phyloP scores from a whole-genome alignment of 139 green algal genomes.

The Penium margaritaceum region DNA sequence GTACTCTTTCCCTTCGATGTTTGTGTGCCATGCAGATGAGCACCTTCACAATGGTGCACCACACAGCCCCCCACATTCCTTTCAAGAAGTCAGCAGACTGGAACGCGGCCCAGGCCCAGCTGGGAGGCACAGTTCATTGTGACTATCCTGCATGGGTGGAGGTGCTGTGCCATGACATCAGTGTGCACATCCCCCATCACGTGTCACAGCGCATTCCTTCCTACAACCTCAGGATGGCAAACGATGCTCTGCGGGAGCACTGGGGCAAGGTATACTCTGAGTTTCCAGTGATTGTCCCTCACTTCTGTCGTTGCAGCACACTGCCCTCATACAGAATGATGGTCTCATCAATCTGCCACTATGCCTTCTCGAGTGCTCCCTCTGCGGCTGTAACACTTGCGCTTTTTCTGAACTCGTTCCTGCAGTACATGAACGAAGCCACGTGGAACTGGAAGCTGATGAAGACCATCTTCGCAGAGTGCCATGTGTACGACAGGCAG shows the following conservation, averaged over 20 bases:
- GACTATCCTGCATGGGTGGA: slow-evolving; percentile 87
- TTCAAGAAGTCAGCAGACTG: slow-evolving; percentile 83
- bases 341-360: too few relatives aligned
- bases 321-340: too few relatives aligned
- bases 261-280: slow-evolving; percentile 48
- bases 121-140: slow-evolving; percentile 90
- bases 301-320: too few relatives aligned
- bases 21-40: slow-evolving; percentile 45
- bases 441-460: slow-evolving; percentile 87
- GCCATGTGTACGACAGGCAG: slow-evolving; percentile 79
- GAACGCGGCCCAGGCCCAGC: slow-evolving; percentile 86
- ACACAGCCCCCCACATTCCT: slow-evolving; percentile 95
- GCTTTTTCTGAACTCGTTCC: too few relatives aligned
- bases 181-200: slow-evolving; percentile 92
- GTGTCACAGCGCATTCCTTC: slow-evolving; percentile 76
- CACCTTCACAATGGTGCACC: slow-evolving; percentile 95
- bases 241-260: slow-evolving; percentile 37
- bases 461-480: slow-evolving; percentile 84
- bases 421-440: slow-evolving; percentile 81
- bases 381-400: too few relatives aligned
- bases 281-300: too few relatives aligned
- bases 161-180: slow-evolving; percentile 93
- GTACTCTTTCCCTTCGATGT: too few relatives aligned
- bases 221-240: slow-evolving; percentile 77
- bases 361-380: too few relatives aligned